These are phyloP conservation scores for Senna tora DNA, from an alignment of 306 rosid species.

Conservation along the genomic window DNA sequence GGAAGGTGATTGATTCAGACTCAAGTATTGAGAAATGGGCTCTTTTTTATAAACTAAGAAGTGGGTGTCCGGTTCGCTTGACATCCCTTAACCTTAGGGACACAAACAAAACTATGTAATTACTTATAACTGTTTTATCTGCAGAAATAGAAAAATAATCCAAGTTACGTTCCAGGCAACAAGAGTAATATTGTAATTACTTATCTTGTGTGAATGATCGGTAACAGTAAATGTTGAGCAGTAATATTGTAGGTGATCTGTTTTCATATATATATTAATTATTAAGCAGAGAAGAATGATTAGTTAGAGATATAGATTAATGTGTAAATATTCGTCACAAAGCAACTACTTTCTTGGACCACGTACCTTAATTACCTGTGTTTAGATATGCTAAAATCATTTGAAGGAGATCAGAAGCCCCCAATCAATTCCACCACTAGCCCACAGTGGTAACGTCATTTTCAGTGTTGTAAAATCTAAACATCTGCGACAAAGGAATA, in stretches of 20 bases:
- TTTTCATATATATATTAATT: too few species aligned
- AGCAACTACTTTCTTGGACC: constrained; percentile 33
- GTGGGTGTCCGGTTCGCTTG: constrained; percentile 70
- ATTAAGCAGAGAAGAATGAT: constrained; percentile 18
- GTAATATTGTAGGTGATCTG: too few species aligned
- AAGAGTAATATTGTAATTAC: constrained; percentile 4
- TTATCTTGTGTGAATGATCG: too few species aligned
- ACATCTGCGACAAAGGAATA: not conserved
- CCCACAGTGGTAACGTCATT: constrained; percentile 26
- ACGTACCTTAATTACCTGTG: not conserved
- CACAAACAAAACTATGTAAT: constrained; percentile 22
- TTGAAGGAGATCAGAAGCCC: constrained; percentile 26
- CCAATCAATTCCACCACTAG: constrained; percentile 43
- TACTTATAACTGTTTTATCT: not conserved
- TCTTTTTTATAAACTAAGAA: constrained; percentile 65
- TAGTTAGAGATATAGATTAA: not conserved
- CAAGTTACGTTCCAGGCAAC: not conserved
- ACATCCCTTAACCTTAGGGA: constrained; percentile 36
- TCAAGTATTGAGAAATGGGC: constrained; percentile 79
- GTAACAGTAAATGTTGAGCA: too few species aligned
- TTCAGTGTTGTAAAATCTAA: constrained; percentile 24
- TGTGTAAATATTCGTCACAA: not conserved
- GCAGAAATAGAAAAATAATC: not conserved
- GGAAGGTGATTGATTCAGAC: constrained; percentile 73
- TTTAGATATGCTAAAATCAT: constrained; percentile 22